Base-by-base conservation (phyloP, 371 early-diverging fungal species). In the Rhizopus stolonifer region DNA sequence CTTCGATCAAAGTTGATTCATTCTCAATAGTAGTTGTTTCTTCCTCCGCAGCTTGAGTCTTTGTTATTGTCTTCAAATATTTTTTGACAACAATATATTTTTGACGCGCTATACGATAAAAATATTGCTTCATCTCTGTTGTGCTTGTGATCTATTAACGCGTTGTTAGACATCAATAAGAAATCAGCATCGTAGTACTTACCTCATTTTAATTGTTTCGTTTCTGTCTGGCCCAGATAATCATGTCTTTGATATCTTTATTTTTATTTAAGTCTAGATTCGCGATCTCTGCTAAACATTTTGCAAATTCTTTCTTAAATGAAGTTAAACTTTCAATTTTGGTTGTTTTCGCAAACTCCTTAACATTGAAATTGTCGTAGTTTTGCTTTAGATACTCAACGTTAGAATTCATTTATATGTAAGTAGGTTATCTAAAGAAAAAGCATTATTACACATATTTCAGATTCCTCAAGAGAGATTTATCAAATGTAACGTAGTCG, bases 191-290 rank as follows among this genome's bases (percentile, higher is more conserved):
- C 19, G 45, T 25, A 45, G 25, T 25, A 45, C 25, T 45, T 45
- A 15, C 45, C 26, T 45, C 45, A 25, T 45, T 45, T 42, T 45
- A 24, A 45, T 24, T 45, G 18, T 47, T 33, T 47, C 22, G 47
- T 21, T 47, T 32, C 32, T 32, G 19, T 32, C 31, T 47, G 17
- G 47, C 22, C 31, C 19, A 33, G 3, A 2, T 19, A 32, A 29
- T 47, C 31, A 47, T 47, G 47, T 33, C 46, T 46, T 32, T 47
- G 23, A 32, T 47, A 13, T 47, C 15, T 46, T 26, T 15, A 8
- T 46, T 33, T 47, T 47, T 46, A 17, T 22, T 33, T 33, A 26
- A 13, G 13, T 29, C 47, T 47, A 19, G 33, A 11, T 29, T 23
- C 18, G 47, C 47, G 17, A 33, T 33, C 13, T 18, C 32, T 47